Evolutionary conservation across 108 stramenopile genomes (phyloP).

Genomic region (Nannochloropsis gaditana): DNA sequence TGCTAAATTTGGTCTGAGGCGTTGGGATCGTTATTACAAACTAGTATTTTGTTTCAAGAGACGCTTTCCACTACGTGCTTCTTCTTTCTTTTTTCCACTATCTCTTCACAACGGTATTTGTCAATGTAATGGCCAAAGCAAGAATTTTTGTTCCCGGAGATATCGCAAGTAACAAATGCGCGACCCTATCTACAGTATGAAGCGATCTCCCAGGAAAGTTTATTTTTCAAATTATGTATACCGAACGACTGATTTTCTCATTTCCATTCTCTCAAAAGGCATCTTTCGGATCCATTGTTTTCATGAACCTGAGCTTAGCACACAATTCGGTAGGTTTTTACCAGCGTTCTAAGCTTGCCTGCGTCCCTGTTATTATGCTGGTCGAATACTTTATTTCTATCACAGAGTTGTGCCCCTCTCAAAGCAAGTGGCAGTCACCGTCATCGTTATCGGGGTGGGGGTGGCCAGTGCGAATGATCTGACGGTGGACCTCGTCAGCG

Average conservation of each 20-base stretch:
- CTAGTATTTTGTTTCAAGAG: not conserved
- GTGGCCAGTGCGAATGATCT: conserved; percentile 29
- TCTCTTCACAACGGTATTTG: not conserved
- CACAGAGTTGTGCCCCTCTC: not conserved
- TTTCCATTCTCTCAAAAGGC: not conserved
- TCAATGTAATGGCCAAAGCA: not conserved
- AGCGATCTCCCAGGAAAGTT: not conserved
- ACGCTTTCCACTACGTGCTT: not conserved
- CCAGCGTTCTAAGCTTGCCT: conserved; percentile 41
- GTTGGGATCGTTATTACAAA: not conserved
- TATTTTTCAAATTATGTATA: not conserved
- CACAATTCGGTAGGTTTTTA: conserved; percentile 39
- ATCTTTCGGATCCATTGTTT: conserved; percentile 28
- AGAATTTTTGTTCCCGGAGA: not conserved
- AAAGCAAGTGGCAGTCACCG: conserved; percentile 17
- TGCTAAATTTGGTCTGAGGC: not conserved
- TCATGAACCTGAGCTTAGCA: conserved; percentile 40
- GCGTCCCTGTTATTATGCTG: conserved; percentile 34
- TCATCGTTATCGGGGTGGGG: conserved; percentile 27
- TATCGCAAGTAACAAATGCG: not conserved
- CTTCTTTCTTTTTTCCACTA: not conserved
- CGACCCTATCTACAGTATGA: not conserved
- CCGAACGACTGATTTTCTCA: not conserved
- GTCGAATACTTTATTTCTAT: not conserved
- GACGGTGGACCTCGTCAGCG: not conserved